These are phyloP conservation scores for Ramaria rubella DNA, from an alignment of 768 basidiomycete species.

Conservation along the genomic window DNA sequence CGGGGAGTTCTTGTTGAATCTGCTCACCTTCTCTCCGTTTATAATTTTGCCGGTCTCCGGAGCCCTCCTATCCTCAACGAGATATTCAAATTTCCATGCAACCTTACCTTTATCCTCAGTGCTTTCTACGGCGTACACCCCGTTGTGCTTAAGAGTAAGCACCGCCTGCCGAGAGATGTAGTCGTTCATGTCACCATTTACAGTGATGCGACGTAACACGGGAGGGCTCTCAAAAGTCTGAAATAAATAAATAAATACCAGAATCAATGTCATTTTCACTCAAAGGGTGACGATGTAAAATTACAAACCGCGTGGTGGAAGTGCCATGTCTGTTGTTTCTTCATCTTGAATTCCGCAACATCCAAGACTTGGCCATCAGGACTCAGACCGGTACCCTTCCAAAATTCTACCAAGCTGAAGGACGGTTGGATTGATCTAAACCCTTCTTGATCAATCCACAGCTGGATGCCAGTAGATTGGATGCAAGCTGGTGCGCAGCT, in stretches of 20 bases:
- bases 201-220: slow-evolving; percentile 59
- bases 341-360: slow-evolving; percentile 61
- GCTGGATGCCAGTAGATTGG: slow-evolving; percentile 33
- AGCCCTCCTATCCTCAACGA: slow-evolving; percentile 54
- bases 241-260: not conserved
- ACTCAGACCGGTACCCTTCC: slow-evolving; percentile 25
- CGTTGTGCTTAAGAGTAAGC: slow-evolving; percentile 60
- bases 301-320: slow-evolving; percentile 73
- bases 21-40: slow-evolving; percentile 56
- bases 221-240: slow-evolving; percentile 41
- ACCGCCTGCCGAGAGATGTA: slow-evolving; percentile 72
- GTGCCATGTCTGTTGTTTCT: slow-evolving; percentile 46
- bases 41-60: slow-evolving; percentile 39
- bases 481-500: not conserved
- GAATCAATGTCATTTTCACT: not conserved
- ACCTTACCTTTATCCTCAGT: slow-evolving; percentile 48
- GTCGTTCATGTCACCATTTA: slow-evolving; percentile 65
- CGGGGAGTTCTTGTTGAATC: not conserved
- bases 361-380: slow-evolving; percentile 26
- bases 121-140: slow-evolving; percentile 70
- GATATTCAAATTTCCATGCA: slow-evolving; percentile 75
- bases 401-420: slow-evolving; percentile 54
- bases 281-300: slow-evolving; percentile 14
- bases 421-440: slow-evolving; percentile 57
- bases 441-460: slow-evolving; percentile 81